Evolutionary conservation across 768 basidiomycete species (phyloP).

Genomic region (Lentinula sp.): DNA sequence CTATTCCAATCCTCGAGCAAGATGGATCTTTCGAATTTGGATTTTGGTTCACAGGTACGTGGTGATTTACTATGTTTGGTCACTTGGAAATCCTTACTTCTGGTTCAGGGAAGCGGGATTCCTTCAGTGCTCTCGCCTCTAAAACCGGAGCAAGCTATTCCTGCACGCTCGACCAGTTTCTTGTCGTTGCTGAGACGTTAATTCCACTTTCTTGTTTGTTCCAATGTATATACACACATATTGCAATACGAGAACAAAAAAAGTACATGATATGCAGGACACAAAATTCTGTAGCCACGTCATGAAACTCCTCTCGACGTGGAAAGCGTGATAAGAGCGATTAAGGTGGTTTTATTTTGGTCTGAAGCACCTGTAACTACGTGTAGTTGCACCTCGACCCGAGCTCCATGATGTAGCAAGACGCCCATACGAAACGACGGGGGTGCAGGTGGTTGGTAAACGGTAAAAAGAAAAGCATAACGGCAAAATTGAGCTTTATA

Average conservation of each 20-base stretch:
- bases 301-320: slow-evolving; percentile 88
- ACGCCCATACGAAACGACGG: slow-evolving; percentile 45
- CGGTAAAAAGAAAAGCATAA: neutral
- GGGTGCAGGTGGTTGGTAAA: slow-evolving; percentile 10
- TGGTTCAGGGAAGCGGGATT: slow-evolving; percentile 26
- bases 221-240: no score
- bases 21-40: slow-evolving; percentile 35
- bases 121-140: slow-evolving; percentile 65
- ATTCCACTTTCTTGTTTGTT: no score
- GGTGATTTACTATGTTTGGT: neutral
- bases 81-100: neutral
- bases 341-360: slow-evolving; percentile 58
- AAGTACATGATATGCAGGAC: no score
- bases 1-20: slow-evolving; percentile 40
- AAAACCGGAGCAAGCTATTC: slow-evolving; percentile 48
- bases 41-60: slow-evolving; percentile 33
- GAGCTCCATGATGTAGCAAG: slow-evolving; percentile 47
- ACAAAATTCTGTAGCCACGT: slow-evolving; percentile 49
- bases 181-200: neutral
- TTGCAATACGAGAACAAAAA: no score
- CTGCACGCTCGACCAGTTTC: slow-evolving; percentile 25
- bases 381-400: slow-evolving; percentile 31
- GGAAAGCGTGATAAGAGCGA: slow-evolving; percentile 70
- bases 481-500: neutral
- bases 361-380: slow-evolving; percentile 42